Base-by-base conservation (phyloP, 352 stramenopile species). In the Phytophthora foliorum region DNA sequence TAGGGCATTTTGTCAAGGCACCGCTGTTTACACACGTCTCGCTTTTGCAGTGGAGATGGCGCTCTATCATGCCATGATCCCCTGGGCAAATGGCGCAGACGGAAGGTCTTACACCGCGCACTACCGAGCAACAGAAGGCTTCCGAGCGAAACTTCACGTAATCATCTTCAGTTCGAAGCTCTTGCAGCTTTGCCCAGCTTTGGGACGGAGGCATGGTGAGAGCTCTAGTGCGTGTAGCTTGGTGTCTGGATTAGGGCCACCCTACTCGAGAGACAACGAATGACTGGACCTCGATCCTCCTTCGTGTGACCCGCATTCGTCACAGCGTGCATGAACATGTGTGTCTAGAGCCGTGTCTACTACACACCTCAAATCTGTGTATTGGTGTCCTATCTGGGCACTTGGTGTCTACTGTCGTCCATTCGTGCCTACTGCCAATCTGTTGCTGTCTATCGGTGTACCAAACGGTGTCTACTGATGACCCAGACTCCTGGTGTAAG, bases 1-100 rank as follows among this genome's bases (percentile, higher is more conserved):
- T 29, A 29, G 49, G 17, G 45, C 27, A 56, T 4, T 56, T 56
- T 6, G 6, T 19, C 27, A 13, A 8, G 6, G 3, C 31, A 29
- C 0, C 7, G 13, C 31, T 54, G 19, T 27, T 44, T 22, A 2
- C 38, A 22, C 38, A 44, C 13, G 38, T 21, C 16, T 56, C n/a
- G 19, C 49, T 56, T 11, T 56, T 44, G 49, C 49, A 56, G 8
- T 44, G 29, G 19, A 56, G 29, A 31, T 31, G 49, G 5, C 31
- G 27, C 19, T 56, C 29, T 11, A 19, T 29, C 49, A 44, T 56
- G 31, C 45, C 11, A 16, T 56, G 29, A 19, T 45, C 49, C 2
- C 17, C 49, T 1, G 31, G 49, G 19, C 49, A 56, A n/a, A 54
- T 54, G 17, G 3, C 16, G 27, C 46, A 56, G 29, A n/a, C 9